Conservation (phyloP, 148 eudicot genomes). For the Silene conica region DNA sequence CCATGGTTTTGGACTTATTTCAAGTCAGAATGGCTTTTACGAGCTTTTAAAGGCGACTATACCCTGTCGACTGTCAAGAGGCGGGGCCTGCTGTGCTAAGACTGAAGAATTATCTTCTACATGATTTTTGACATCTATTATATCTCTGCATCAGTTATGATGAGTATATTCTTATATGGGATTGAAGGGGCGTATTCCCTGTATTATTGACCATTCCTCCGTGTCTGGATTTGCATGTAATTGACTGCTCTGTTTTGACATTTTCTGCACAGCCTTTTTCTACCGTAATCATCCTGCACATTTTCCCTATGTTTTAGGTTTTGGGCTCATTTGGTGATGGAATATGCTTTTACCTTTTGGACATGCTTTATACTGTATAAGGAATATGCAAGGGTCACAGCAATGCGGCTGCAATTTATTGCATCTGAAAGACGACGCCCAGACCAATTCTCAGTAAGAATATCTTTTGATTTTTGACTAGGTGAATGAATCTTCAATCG, state of each 20-base stretch:
- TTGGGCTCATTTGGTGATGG: conserved; percentile 80
- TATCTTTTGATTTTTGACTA: conserved; percentile 6
- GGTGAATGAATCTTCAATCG: neutral
- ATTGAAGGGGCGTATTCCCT: neutral
- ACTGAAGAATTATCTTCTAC: too few species aligned
- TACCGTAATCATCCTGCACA: conserved; percentile 9
- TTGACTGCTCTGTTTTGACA: neutral
- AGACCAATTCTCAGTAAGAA: conserved; percentile 86
- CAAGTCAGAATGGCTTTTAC: too few species aligned
- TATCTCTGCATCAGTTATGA: neutral
- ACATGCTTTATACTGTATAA: conserved; percentile 60
- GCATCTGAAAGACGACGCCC: conserved; percentile 83
- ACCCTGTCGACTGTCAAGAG: too few species aligned
- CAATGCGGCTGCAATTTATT: conserved; percentile 77
- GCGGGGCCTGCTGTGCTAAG: too few species aligned
- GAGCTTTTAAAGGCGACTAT: too few species aligned
- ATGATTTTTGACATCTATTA: too few species aligned
- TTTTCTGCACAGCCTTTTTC: too few species aligned
- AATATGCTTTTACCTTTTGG: conserved; percentile 81
- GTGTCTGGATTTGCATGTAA: neutral
- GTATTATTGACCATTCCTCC: neutral
- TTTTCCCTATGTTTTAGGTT: conserved; percentile 45
- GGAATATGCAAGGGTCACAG: conserved; percentile 67
- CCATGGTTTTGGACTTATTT: too few species aligned
- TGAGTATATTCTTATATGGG: neutral